Conservation (phyloP, 495 filamentous ascomycete species). For the Platismatia glauca region DNA sequence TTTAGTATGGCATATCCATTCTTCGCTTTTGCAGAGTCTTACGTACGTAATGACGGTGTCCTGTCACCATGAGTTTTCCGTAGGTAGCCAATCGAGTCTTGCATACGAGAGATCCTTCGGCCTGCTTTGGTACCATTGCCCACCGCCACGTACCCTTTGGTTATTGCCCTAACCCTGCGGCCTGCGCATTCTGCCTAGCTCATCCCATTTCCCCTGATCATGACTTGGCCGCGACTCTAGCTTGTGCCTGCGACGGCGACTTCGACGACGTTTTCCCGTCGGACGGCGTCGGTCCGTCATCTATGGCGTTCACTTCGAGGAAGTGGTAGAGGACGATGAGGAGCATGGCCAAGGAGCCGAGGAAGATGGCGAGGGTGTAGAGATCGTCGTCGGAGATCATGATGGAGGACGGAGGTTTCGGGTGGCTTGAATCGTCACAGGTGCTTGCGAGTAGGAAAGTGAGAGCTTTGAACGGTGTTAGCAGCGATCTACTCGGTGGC, state of each 20-base stretch:
- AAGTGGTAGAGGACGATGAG: slow-evolving; percentile 95
- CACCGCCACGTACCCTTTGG: background rate
- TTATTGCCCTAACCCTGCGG: background rate
- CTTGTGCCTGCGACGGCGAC: slow-evolving; percentile 6
- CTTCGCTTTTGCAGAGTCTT: background rate
- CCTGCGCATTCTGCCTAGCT: background rate
- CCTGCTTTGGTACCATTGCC: background rate
- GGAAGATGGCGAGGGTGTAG: slow-evolving; percentile 74
- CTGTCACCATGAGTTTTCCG: background rate
- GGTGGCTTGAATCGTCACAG: background rate
- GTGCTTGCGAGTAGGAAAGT: background rate
- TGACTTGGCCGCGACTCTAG: slow-evolving; percentile 7
- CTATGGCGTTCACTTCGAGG: slow-evolving; percentile 83
- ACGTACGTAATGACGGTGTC: background rate
- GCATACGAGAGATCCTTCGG: background rate
- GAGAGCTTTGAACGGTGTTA: background rate
- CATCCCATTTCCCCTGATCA: background rate
- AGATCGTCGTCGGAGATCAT: slow-evolving; percentile 86
- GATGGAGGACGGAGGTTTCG: background rate
- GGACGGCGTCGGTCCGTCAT: slow-evolving; percentile 31
- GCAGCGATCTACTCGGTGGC: background rate
- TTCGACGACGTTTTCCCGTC: slow-evolving; percentile 4
- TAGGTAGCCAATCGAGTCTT: background rate
- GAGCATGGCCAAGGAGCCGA: slow-evolving; percentile 85
- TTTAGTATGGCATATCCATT: background rate